Evolutionary conservation across 1,284 basidiomycete genomes (phyloP), one percentile per base, ranked within the genome.

Genomic region (Tremellales sp.): DNA sequence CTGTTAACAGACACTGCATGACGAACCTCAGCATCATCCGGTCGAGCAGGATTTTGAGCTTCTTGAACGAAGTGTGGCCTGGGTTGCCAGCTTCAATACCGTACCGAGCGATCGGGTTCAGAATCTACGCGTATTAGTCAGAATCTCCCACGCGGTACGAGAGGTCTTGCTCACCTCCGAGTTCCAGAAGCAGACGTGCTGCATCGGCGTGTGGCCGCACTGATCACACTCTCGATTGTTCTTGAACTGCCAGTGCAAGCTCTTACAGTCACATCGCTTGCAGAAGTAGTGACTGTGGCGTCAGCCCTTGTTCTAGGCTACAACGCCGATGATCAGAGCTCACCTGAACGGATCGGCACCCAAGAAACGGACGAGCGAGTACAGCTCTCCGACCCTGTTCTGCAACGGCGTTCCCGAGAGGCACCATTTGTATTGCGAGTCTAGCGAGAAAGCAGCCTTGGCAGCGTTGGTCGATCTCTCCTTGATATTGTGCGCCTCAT

Each of bases 401-500:
- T 97, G 89, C 12, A 93, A 75, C 0, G 91, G 93, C n/a, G 93
- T 97, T n/a, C 94, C 96, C 23, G 92, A 97, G 26, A 99, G 78
- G 73, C 96, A 98, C 96, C 96, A 99, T 55, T 84, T 84, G 61
- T 84, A 90, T 52, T 82, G 82, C 49, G 86, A 83, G 60, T 86
- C 75, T 4, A 98, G 78, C 45, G 91, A 88, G 68, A 98, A 99
- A 0, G 91, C 82, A 10, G 90, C 92, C 73, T 97, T 97, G 2
- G 96, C 93, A 0, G 94, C 97, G 67, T 97, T 97, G 1, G 91
- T 94, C 1, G 84, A 76, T 13, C 96, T 83, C 69, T 98, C 94
- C 70, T 93, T 94, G 77, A 96, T 98, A 69, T 96, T 97, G 74
- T 99, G 96, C 6, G 94, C 94, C 76, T 98, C 96, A 64, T 98